A percentile compares a stretch with the other conserved stretches of the same genome.
Evolutionary conservation across 1,284 basidiomycete genomes (phyloP).

Genomic region (Rugosomyces carneus): DNA sequence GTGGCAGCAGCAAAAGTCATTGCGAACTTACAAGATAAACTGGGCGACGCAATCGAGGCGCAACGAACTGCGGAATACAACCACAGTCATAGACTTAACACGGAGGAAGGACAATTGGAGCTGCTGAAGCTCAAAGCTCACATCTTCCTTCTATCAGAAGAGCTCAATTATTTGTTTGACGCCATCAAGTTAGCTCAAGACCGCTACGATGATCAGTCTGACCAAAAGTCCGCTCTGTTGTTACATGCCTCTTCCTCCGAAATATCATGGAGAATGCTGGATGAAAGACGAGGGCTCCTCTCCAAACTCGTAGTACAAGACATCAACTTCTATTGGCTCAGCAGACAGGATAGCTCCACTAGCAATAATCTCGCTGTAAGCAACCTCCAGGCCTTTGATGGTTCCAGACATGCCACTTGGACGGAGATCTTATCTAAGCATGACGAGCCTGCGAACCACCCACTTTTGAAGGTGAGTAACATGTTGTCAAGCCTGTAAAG

Average conservation of each 20-base stretch:
- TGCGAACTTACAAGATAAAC: conserved; percentile 66
- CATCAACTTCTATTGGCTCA: conserved; percentile 82
- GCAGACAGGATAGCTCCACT: conserved; percentile 84
- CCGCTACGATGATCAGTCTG: conserved; percentile 61
- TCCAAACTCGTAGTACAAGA: conserved; percentile 83
- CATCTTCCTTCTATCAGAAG: conserved; percentile 69
- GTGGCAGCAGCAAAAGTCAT: conserved; percentile 65
- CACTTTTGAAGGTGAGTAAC: conserved; percentile 54
- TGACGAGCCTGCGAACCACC: conserved; percentile 61
- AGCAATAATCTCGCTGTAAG: conserved; percentile 75
- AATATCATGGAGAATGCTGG: conserved; percentile 93
- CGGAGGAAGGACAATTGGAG: conserved; percentile 44
- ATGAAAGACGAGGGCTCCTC: conserved; percentile 66
- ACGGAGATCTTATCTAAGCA: conserved; percentile 84
- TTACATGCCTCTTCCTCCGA: conserved; percentile 81
- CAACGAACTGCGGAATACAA: conserved; percentile 45
- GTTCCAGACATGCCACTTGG: conserved; percentile 79
- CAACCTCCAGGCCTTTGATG: conserved; percentile 85
- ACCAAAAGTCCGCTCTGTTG: conserved; percentile 78
- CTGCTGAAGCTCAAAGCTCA: conserved; percentile 75
- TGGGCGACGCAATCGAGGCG: conserved; percentile 64
- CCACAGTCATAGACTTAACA: conserved; percentile 28
- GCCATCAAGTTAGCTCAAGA: conserved; percentile 84
- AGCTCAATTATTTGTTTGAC: conserved; percentile 85
- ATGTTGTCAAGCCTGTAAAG: not conserved